Conservation (phyloP, 768 basidiomycete species). For the Leccinum pellstonianum region DNA sequence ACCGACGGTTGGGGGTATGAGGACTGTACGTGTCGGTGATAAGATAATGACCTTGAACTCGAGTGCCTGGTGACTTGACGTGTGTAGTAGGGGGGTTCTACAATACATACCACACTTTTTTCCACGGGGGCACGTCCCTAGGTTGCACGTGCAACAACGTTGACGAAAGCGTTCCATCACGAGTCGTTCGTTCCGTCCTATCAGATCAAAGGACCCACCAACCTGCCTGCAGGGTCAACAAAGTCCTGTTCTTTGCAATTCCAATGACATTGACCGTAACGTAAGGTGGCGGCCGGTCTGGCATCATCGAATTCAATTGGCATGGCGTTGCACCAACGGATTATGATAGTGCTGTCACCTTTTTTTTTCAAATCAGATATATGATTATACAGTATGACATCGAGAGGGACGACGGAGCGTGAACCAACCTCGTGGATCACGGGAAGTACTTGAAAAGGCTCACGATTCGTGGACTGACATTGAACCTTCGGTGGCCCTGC, state of each 20-base stretch:
- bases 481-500: neutral
- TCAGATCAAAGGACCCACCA: neutral
- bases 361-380: neutral
- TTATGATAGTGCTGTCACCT: neutral
- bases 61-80: neutral
- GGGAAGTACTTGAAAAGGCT: neutral
- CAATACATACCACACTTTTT: neutral
- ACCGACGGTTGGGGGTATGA: slow-evolving; percentile 1
- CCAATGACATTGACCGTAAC: neutral
- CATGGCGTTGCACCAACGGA: neutral
- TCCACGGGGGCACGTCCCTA: slow-evolving; percentile 13
- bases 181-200: neutral
- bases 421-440: neutral
- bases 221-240: neutral
- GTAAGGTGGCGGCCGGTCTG: neutral
- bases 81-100: neutral
- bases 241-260: slow-evolving; percentile 15
- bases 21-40: slow-evolving; percentile 7
- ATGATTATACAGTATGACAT: neutral
- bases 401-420: neutral
- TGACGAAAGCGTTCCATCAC: neutral
- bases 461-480: neutral
- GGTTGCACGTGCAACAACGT: neutral
- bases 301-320: neutral
- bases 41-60: neutral